phyloP scores from a whole-genome alignment of 192 early-diverging fungal species.

The Dimargaris cristalligena region DNA sequence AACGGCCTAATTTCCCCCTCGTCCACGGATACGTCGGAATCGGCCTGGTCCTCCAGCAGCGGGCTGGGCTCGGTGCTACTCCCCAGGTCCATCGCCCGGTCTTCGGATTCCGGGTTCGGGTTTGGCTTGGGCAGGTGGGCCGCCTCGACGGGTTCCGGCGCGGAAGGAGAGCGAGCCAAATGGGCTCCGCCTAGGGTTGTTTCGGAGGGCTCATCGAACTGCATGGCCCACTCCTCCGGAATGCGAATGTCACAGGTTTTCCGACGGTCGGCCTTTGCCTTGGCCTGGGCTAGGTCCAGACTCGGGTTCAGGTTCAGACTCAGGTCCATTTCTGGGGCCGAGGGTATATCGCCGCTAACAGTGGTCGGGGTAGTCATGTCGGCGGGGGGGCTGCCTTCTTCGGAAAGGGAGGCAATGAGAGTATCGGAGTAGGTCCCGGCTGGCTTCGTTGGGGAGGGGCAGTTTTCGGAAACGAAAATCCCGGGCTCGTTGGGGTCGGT shows the following conservation, averaged over 20 bases:
- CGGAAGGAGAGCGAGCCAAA: no score
- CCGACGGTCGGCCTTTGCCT: background rate
- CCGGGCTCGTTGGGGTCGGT: no score
- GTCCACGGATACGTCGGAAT: background rate
- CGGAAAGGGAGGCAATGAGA: background rate
- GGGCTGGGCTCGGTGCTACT: background rate
- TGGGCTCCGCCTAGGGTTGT: no score
- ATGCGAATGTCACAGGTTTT: background rate
- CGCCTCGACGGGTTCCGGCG: background rate
- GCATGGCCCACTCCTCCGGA: slow-evolving; percentile 6
- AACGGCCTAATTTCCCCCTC: background rate
- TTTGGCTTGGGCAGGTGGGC: background rate
- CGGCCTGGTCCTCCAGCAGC: background rate
- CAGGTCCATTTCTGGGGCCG: background rate
- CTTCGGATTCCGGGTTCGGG: background rate
- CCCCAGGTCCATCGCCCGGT: background rate
- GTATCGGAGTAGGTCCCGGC: background rate
- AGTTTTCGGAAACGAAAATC: no score
- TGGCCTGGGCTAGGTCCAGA: background rate
- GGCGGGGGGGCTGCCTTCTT: background rate
- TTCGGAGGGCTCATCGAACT: background rate
- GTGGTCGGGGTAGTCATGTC: background rate
- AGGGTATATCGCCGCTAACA: background rate
- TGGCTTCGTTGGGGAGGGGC: no score
- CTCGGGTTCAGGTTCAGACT: background rate